These are phyloP conservation scores for Vitis amurensis DNA, from an alignment of 164 flowering plant genomes.

Conservation along the genomic window DNA sequence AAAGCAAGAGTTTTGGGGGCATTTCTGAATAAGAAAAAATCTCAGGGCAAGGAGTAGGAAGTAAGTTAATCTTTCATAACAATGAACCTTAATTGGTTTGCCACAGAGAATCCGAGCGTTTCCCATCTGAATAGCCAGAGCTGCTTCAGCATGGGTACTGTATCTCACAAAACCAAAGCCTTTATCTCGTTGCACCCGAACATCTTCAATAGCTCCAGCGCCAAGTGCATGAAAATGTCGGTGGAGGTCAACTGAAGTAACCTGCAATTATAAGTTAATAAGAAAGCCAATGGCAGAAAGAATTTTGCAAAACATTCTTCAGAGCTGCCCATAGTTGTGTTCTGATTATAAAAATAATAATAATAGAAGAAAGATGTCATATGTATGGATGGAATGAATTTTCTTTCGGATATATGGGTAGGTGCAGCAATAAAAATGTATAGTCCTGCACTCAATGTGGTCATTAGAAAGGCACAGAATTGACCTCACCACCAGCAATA, in stretches of 20 bases:
- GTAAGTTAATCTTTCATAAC: background rate
- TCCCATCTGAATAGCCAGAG: conserved; percentile 84
- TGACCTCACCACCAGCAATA: too few species aligned
- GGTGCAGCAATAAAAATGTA: too few species aligned
- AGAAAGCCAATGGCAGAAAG: background rate
- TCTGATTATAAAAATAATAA: background rate
- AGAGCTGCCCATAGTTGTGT: background rate
- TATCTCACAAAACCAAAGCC: conserved; percentile 97
- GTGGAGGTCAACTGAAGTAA: conserved; percentile 76
- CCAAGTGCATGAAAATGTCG: conserved; percentile 77
- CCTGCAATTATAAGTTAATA: conserved; percentile 43
- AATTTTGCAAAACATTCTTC: too few species aligned
- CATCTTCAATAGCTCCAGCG: conserved; percentile 88
- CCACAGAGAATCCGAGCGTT: conserved; percentile 74
- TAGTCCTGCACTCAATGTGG: too few species aligned
- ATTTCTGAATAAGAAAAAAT: too few species aligned
- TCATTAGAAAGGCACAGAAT: too few species aligned
- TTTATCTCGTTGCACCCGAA: conserved; percentile 87
- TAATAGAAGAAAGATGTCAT: background rate
- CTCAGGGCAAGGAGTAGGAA: too few species aligned
- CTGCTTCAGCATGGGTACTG: conserved; percentile 84
- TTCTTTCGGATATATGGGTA: too few species aligned
- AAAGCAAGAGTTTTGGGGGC: too few species aligned
- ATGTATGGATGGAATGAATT: too few species aligned
- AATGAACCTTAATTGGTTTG: conserved; percentile 75